Evolutionary conservation across 2,329 filamentous ascomycete genomes (phyloP).

Genomic region (Apiospora pterosperma): DNA sequence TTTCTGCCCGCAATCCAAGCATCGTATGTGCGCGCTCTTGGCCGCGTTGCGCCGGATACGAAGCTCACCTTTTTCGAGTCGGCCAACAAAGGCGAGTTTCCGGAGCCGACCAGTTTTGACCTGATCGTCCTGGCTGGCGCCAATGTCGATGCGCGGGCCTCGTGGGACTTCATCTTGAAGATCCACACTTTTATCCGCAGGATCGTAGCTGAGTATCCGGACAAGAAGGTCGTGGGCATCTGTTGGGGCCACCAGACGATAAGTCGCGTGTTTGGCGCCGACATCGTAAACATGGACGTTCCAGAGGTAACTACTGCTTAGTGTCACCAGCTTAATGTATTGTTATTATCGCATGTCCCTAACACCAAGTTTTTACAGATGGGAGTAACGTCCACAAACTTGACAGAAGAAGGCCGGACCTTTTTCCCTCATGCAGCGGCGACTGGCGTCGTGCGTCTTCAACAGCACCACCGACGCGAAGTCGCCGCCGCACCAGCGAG

Average conservation of each 20-base stretch:
- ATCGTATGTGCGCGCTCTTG: slow-evolving; percentile 32
- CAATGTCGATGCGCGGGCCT: slow-evolving; percentile 37
- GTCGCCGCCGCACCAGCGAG: slow-evolving; percentile 29
- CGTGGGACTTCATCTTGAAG: slow-evolving; percentile 36
- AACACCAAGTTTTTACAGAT: slow-evolving; percentile 3
- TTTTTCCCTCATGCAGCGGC: slow-evolving; percentile 30
- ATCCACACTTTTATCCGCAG: slow-evolving; percentile 36
- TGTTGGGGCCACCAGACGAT: slow-evolving; percentile 47
- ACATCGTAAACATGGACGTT: slow-evolving; percentile 31
- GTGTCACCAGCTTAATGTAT: not conserved
- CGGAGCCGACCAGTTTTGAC: slow-evolving; percentile 35
- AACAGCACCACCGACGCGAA: slow-evolving; percentile 41
- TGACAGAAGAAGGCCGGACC: slow-evolving; percentile 33
- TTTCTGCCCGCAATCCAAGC: slow-evolving; percentile 30
- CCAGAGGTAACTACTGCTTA: slow-evolving; percentile 31
- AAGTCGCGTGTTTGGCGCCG: slow-evolving; percentile 33
- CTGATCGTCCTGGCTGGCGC: slow-evolving; percentile 40
- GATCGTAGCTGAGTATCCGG: slow-evolving; percentile 26
- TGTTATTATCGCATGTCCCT: not conserved
- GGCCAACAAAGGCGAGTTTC: slow-evolving; percentile 27
- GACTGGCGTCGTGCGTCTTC: slow-evolving; percentile 23
- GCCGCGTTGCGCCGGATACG: slow-evolving; percentile 24
- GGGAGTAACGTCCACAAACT: slow-evolving; percentile 10
- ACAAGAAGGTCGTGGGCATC: slow-evolving; percentile 36
- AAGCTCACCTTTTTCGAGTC: slow-evolving; percentile 34